Evolutionary conservation across 164 flowering plant species (phyloP), one percentile per base, ranked within the genome.

Genomic region (Dillenia suffruticosa): DNA sequence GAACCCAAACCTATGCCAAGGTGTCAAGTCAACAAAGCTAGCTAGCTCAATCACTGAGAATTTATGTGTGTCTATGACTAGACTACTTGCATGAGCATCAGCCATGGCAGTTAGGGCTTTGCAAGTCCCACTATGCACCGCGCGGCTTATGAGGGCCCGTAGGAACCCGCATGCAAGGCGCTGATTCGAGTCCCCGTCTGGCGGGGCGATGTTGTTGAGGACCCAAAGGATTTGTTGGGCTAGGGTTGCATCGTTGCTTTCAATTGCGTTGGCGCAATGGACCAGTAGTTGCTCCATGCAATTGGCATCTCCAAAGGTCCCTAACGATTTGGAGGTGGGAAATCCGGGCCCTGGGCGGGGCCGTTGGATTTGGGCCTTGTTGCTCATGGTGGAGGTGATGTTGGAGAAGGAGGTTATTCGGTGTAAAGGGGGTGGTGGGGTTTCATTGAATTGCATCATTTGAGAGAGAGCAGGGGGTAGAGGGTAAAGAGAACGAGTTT

Each of bases 211-310:
- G 73, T 89, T 91, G 84, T 94, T 87, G 10, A 94, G 81, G 26
- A 94, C 99, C 99, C 99, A 94, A 1, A 91, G 75, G 76, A 91
- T 85, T 59, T 94, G 99, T 57, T 94, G 97, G 12, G 96, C 82
- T 14, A 89, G 74, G 46, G 97, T 89, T 43, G 90, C 82, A 70
- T 94, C 97, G 74, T 89, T 91, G 77, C 64, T 76, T 14, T 94
- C 96, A 43, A 94, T 86, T 5, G 97, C 99, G 46, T 70, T 82
- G 9, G 99, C 99, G 62, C 99, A 94, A 76, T 91, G 97, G 40
- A 88, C 85, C 1, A 94, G 71, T n/a, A 94, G 74, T 62, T 89
- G 97, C 63, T 94, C 99, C 99, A 88, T 88, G 79, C 96, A 90
- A 57, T 82, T 87, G 48, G 96, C 81, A 57, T 84, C 96, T 1